phyloP scores from a whole-genome alignment of 768 basidiomycete genomes.

The Sporobolomyces pararoseus region DNA sequence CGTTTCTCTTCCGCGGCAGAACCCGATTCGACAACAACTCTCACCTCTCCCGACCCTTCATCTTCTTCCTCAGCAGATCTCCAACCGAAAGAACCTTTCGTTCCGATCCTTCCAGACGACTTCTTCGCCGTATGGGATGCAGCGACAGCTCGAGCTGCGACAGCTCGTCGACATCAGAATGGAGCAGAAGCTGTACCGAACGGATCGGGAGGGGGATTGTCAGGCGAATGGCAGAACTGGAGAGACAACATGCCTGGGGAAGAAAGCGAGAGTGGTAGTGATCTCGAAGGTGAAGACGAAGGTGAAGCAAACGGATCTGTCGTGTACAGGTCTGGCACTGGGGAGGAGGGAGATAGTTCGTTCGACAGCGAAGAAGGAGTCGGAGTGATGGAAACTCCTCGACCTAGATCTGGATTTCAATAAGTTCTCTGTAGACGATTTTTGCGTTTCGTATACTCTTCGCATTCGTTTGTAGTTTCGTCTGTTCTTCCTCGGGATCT shows the following conservation, averaged over 20 bases:
- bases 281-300: constrained; percentile 6
- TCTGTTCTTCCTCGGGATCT: neutral
- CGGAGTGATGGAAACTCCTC: constrained; percentile 21
- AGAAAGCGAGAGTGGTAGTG: constrained; percentile 8
- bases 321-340: neutral
- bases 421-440: neutral
- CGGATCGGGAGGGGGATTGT: neutral
- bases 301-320: neutral
- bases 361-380: neutral
- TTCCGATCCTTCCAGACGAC: constrained; percentile 40
- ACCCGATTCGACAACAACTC: neutral
- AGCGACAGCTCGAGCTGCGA: constrained; percentile 17
- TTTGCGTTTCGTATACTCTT: neutral
- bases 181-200: neutral
- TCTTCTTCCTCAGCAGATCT: neutral
- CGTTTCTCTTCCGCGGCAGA: neutral
- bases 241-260: constrained; percentile 1
- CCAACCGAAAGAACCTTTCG: constrained; percentile 7
- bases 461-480: neutral
- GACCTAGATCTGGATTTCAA: constrained; percentile 19
- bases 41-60: neutral
- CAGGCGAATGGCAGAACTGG: constrained; percentile 6
- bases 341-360: neutral
- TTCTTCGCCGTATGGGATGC: constrained; percentile 40
- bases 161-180: neutral